Base-by-base conservation (phyloP, 495 filamentous ascomycete genomes). In the Daldinia loculata region DNA sequence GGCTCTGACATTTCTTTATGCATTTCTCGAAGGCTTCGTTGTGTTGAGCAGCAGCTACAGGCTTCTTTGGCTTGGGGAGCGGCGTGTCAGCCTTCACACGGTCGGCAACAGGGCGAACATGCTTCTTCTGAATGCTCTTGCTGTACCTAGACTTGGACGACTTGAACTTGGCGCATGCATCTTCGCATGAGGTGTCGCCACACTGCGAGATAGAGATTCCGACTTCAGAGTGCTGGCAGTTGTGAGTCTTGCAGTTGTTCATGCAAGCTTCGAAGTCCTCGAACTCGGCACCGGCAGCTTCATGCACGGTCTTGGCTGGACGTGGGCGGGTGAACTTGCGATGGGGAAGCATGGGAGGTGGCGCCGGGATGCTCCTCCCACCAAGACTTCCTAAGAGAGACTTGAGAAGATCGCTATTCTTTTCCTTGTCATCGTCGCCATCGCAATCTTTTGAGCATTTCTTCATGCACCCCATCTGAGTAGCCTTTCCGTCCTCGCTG, bases 161-260 rank as follows among this genome's bases (percentile, higher is more conserved):
- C 27, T 62, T 52, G 41, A 27, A 24, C n/a, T 50, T 36, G 6
- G 59, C 59, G 17, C 59, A 62, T 15, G 59, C 39, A 14, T 62
- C 59, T 34, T 63, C 48, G 32, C 60, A 63, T 4, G 45, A 52
- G 19, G 29, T 63, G 17, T 66, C 56, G 6, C 55, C 43, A 22
- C 63, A 66, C 45, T 66, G 63, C 1, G 55, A 59, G 29, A 66
- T 29, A 0, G 22, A 14, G 29, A 52, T 3, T 4, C 55, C 63
- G 8, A 59, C 56, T 30, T 52, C 63, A 7, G 56, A 39, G 61
- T 24, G 56, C 43, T 71, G 43, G 55, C 63, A 71, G 59, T 71
- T 71, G 41, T 59, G 63, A 0, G 69, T 66, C 32, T 32, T 58
- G 43, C 69, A 71, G 14, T 51, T 29, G 3, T 52, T 39, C 50